Percentiles rank a stretch among this genome's conserved stretches.
phyloP scores from a whole-genome alignment of 129 eudicot species.

The Glebionis coronaria region DNA sequence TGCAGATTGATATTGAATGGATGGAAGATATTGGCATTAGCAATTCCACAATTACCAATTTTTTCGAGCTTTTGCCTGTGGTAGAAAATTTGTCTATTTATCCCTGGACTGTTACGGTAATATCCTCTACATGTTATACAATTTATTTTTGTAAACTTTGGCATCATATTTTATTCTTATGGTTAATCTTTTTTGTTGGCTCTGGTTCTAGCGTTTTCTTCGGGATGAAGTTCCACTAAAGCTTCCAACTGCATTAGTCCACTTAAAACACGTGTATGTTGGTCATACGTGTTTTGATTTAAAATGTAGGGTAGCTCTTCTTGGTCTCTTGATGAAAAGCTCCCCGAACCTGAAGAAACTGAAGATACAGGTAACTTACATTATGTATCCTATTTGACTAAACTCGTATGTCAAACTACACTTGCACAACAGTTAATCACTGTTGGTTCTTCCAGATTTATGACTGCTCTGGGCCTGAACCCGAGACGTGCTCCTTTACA shows the following conservation, averaged over 20 bases:
- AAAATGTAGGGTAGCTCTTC: neutral
- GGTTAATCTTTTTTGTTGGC: neutral
- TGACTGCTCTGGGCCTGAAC: neutral
- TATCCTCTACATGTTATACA: neutral
- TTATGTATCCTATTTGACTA: neutral
- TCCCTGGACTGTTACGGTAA: neutral
- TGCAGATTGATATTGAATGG: neutral
- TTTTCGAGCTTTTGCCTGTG: neutral
- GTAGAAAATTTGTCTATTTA: neutral
- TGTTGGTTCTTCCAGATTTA: neutral
- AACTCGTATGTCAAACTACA: neutral
- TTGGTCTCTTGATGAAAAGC: neutral
- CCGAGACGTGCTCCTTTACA: neutral
- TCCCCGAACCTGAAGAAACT: neutral
- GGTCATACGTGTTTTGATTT: neutral
- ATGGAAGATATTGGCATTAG: neutral
- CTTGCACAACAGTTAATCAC: neutral
- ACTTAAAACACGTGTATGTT: neutral
- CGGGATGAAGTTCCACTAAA: neutral
- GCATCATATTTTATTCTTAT: no score
- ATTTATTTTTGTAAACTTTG: neutral
- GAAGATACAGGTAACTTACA: neutral
- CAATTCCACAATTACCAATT: neutral
- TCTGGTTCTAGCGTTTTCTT: neutral
- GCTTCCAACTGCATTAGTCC: constrained; percentile 1